A percentile compares a stretch with the other conserved stretches of the same genome.
Evolutionary conservation across 257 asterid genomes (phyloP).

Genomic region (Eustoma russellianum): DNA sequence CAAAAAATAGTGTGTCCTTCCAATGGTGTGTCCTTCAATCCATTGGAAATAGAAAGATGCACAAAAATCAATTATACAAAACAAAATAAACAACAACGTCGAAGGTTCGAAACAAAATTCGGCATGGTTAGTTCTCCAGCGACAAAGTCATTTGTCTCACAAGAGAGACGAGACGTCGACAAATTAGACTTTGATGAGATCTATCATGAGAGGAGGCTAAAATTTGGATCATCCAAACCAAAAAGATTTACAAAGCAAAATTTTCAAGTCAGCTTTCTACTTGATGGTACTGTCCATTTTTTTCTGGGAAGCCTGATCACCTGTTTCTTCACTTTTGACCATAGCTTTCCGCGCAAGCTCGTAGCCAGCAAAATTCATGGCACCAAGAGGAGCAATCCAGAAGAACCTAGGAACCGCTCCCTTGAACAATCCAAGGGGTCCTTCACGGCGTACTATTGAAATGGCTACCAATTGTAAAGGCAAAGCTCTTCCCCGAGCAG

Average conservation of each 20-base stretch:
- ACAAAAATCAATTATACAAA: too few species aligned
- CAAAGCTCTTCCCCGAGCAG: conserved; percentile 40
- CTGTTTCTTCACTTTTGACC: conserved; percentile 45
- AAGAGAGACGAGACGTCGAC: conserved; percentile 15
- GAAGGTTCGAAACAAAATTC: too few species aligned
- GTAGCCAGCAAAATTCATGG: conserved; percentile 82
- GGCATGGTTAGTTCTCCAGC: too few species aligned
- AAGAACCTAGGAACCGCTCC: conserved; percentile 81
- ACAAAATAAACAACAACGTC: too few species aligned
- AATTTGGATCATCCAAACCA: conserved; percentile 13
- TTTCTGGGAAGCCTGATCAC: conserved; percentile 19
- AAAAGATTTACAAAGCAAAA: conserved; percentile 3
- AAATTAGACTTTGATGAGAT: conserved; percentile 5
- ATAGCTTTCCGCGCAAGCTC: conserved; percentile 71
- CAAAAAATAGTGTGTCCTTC: too few species aligned
- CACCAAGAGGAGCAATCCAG: conserved; percentile 89
- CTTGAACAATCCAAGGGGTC: conserved; percentile 62
- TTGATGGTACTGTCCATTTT: not conserved
- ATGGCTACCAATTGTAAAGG: conserved; percentile 38
- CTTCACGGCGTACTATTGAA: conserved; percentile 50
- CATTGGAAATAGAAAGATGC: too few species aligned
- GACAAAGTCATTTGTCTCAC: too few species aligned
- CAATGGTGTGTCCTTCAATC: too few species aligned
- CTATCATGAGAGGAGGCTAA: conserved; percentile 11
- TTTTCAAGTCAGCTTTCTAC: not conserved